Base-by-base conservation (phyloP, 306 rosid genomes). In the Abrus precatorius region DNA sequence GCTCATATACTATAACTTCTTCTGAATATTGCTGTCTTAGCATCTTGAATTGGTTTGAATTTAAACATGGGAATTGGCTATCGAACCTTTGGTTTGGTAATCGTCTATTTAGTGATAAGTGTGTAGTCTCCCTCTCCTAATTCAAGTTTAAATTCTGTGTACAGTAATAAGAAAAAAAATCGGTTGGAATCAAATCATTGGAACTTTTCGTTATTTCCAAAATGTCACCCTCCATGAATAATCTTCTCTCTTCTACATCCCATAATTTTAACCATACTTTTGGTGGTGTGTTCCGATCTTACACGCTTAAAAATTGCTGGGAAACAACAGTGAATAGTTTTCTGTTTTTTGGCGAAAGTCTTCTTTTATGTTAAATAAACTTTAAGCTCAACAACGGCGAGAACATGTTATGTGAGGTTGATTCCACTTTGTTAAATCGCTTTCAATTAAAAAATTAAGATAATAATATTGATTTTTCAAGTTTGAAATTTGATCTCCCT, bases 361-460 rank as follows among this genome's bases (percentile, higher is more conserved):
- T 20, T 20, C 20, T 36, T n/a, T 5, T 36, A 34, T 6, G 0
- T 2, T 6, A 60, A 44, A 55, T 45, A 13, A 64, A 54, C 12
- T 41, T 43, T 13, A n/a, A 40, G 68, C 75, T 64, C 50, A 43
- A 65, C 62, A 54, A 32, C 65, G 72, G 7, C 3, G 7, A 63
- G 30, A 69, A 57, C 54, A 38, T 56, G 54, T 45, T 76, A 30
- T 82, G 38, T 54, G 29, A 38, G 30, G 72, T 82, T 68, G 32
- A 53, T 38, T 57, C 52, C 59, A 75, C 38, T 27, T 70, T 43
- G 67, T 34, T 27, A 69, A 40, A 85, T 85, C 69, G 41, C 54
- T 80, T 76, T 80, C 85, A 76, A 50, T 62, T 27, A 12, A 33
- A 36, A 41, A 59, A 74, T 27, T 30, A 55, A 44, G 34, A 40